Conservation (phyloP, 164 flowering plant genomes). For the Vitis rupestris region DNA sequence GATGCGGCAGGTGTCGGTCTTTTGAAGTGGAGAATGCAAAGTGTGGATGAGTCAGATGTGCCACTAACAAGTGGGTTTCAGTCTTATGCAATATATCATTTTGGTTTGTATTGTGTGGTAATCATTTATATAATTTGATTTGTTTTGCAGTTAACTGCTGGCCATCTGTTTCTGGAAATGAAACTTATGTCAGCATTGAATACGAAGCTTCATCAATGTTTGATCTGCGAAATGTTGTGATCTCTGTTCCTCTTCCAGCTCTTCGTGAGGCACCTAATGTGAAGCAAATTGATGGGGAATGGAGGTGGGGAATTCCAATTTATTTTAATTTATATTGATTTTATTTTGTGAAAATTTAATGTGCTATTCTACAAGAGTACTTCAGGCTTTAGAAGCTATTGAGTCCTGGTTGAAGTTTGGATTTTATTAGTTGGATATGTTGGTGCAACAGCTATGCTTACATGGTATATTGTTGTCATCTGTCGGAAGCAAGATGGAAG, state of each 20-base stretch:
- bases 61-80: constrained; percentile 76
- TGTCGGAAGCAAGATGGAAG: too few species aligned
- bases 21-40: constrained; percentile 97
- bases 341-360: too few species aligned
- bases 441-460: too few species aligned
- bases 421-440: too few species aligned
- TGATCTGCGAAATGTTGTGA: constrained; percentile 88
- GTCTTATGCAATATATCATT: neutral
- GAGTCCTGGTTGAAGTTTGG: neutral
- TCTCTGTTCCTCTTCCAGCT: constrained; percentile 94
- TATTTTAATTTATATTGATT: neutral
- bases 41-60: constrained; percentile 76
- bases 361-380: too few species aligned
- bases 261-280: constrained; percentile 88
- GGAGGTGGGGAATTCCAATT: constrained; percentile 58
- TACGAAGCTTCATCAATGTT: constrained; percentile 86
- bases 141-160: constrained; percentile 88
- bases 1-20: constrained; percentile 87
- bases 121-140: constrained; percentile 1
- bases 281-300: constrained; percentile 94
- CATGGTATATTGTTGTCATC: too few species aligned
- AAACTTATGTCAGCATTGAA: constrained; percentile 94
- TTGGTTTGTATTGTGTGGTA: neutral
- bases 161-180: constrained; percentile 97
- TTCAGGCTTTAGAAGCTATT: neutral